phyloP scores from a whole-genome alignment of 352 stramenopile genomes.

The Phytophthora aleatoria region DNA sequence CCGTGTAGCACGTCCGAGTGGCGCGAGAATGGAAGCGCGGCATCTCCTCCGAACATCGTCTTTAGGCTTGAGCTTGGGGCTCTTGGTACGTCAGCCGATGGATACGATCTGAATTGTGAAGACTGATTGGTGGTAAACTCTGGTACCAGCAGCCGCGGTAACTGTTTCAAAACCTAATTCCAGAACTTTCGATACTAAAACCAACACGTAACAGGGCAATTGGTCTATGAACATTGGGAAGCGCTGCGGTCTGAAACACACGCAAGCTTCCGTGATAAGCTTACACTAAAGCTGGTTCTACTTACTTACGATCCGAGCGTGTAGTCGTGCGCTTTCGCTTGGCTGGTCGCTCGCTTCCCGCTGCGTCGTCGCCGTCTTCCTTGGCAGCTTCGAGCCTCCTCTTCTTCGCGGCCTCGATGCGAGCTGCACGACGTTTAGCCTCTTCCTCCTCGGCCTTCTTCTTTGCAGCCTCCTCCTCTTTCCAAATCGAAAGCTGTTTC shows the following conservation, averaged over 20 bases:
- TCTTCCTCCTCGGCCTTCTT: conserved; percentile 42
- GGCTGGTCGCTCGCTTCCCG: conserved; percentile 12
- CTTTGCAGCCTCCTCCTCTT: conserved; percentile 48
- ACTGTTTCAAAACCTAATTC: conserved; percentile 3
- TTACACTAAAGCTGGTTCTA: conserved; percentile 17
- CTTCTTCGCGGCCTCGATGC: conserved; percentile 38
- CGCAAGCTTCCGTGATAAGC: conserved; percentile 14
- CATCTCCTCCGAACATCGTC: conserved; percentile 72
- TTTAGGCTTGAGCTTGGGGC: not conserved
- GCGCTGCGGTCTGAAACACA: conserved; percentile 10
- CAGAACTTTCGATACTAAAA: conserved; percentile 27
- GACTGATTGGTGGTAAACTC: not conserved
- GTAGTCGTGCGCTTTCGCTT: conserved; percentile 25
- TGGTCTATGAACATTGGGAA: conserved; percentile 6
- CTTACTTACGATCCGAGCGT: conserved; percentile 22
- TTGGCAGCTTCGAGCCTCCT: conserved; percentile 31
- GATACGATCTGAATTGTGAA: conserved; percentile 16
- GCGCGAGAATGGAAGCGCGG: conserved; percentile 71
- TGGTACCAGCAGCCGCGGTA: not conserved
- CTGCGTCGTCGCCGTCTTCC: conserved; percentile 2
- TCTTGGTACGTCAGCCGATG: not conserved
- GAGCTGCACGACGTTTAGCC: conserved; percentile 27
- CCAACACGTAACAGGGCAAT: too few species aligned
- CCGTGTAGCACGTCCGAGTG: conserved; percentile 84
- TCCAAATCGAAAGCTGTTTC: conserved; percentile 60